Conservation (phyloP, 2,329 filamentous ascomycete species). For the Ploettnerulaceae sp. region DNA sequence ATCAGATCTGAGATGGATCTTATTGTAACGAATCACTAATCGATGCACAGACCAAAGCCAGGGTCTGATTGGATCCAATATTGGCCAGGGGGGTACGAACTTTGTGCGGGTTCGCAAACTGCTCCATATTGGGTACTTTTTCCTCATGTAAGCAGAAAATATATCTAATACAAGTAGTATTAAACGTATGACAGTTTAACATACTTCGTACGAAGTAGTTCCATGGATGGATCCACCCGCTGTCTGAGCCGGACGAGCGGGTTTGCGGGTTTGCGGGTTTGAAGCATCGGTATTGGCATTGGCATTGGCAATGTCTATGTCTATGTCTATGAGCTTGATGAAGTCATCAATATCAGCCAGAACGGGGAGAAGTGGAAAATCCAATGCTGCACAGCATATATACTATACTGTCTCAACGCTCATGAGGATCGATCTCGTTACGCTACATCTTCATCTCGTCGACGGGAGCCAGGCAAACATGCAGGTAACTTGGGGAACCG, state of each 20-base stretch:
- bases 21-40: neutral
- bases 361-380: neutral
- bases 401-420: neutral
- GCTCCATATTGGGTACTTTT: slow-evolving; percentile 9
- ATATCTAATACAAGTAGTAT: too few species aligned
- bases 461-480: slow-evolving; percentile 3
- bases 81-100: neutral
- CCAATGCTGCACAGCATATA: slow-evolving; percentile 3
- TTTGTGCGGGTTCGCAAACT: slow-evolving; percentile 7
- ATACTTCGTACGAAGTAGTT: neutral
- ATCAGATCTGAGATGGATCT: too few species aligned
- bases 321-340: too few species aligned
- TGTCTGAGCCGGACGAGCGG: too few species aligned
- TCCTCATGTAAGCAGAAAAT: too few species aligned
- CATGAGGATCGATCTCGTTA: slow-evolving; percentile 10
- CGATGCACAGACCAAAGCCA: neutral
- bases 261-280: too few species aligned
- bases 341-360: too few species aligned
- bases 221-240: neutral
- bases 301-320: too few species aligned
- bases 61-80: neutral
- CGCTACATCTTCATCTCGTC: slow-evolving; percentile 12
- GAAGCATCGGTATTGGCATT: too few species aligned
- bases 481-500: neutral
- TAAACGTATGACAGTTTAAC: too few species aligned